A percentile compares a stretch with the other conserved stretches of the same genome.
Conservation (phyloP, 106 monocot species). For the Vanilla planifolia region DNA sequence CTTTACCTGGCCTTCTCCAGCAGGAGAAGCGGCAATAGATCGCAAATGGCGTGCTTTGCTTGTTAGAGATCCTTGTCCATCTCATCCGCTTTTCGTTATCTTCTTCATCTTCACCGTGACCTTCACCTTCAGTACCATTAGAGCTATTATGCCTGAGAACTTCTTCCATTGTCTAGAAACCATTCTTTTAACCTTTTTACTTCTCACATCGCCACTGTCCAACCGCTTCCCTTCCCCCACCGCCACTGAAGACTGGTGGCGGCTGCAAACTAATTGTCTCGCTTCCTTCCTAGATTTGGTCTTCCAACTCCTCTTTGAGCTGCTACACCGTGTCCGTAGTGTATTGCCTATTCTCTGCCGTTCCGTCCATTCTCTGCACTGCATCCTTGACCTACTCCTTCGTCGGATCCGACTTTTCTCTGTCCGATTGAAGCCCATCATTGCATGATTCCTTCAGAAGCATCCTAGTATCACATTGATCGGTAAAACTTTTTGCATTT, state of each 20-base stretch:
- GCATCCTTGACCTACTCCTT: neutral
- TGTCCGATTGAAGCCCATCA: neutral
- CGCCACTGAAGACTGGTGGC: neutral
- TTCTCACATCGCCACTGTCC: neutral
- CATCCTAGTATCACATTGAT: neutral
- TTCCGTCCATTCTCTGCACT: neutral
- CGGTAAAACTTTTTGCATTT: too few species aligned
- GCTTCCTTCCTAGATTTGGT: neutral
- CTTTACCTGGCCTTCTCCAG: too few species aligned
- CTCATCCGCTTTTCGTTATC: neutral
- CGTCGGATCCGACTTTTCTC: neutral
- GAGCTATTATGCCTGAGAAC: neutral
- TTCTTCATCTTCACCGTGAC: neutral
- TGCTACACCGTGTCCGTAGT: neutral
- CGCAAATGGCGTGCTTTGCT: too few species aligned
- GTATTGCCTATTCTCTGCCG: neutral
- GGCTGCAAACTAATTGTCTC: neutral
- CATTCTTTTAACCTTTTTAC: neutral
- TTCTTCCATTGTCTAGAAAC: neutral
- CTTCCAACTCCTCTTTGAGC: neutral
- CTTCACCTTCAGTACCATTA: neutral
- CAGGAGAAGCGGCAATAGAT: too few species aligned
- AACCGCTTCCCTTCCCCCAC: neutral
- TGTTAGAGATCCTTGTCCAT: too few species aligned
- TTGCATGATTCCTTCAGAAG: neutral